A percentile compares a stretch with the other conserved stretches of the same genome.
Conservation (phyloP, 768 basidiomycete species). For the Russula sp. region DNA sequence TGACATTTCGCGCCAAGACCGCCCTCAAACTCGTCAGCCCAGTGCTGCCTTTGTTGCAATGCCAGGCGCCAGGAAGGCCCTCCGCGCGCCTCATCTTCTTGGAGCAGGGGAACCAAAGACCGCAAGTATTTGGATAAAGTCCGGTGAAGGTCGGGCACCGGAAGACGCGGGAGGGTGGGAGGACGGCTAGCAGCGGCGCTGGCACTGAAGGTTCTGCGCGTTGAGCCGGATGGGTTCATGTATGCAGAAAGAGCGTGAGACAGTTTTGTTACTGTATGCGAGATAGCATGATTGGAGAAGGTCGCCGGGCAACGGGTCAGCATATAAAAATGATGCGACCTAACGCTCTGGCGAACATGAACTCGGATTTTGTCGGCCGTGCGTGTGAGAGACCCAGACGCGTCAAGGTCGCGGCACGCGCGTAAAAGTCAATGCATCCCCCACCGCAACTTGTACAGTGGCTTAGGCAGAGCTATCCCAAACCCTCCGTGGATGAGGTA, state of each 20-base stretch:
- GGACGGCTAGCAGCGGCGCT: neutral
- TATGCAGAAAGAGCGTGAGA: neutral
- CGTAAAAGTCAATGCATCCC: slow-evolving; percentile 25
- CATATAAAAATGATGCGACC: neutral
- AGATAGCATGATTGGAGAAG: slow-evolving; percentile 4
- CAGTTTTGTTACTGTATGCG: neutral
- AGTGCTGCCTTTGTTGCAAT: slow-evolving; percentile 48
- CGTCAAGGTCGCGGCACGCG: neutral
- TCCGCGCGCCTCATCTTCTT: slow-evolving; percentile 62
- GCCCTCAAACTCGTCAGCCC: slow-evolving; percentile 62
- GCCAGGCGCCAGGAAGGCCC: slow-evolving; percentile 47
- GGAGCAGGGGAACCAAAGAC: slow-evolving; percentile 72
- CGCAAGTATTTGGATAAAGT: slow-evolving; percentile 74
- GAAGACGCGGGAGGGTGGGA: slow-evolving; percentile 56
- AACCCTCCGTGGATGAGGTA: slow-evolving; percentile 60
- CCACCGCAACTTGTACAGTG: slow-evolving; percentile 41
- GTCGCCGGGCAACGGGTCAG: neutral
- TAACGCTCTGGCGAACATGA: too few species aligned
- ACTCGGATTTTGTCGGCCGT: too few species aligned
- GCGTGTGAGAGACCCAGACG: too few species aligned
- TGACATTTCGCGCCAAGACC: slow-evolving; percentile 68
- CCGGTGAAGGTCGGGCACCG: slow-evolving; percentile 70
- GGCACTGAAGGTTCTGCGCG: neutral
- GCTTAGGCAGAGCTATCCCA: slow-evolving; percentile 51
- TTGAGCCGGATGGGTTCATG: slow-evolving; percentile 3